Evolutionary conservation across 139 green algal genomes (phyloP).

Genomic region (Nannochloris sp.): DNA sequence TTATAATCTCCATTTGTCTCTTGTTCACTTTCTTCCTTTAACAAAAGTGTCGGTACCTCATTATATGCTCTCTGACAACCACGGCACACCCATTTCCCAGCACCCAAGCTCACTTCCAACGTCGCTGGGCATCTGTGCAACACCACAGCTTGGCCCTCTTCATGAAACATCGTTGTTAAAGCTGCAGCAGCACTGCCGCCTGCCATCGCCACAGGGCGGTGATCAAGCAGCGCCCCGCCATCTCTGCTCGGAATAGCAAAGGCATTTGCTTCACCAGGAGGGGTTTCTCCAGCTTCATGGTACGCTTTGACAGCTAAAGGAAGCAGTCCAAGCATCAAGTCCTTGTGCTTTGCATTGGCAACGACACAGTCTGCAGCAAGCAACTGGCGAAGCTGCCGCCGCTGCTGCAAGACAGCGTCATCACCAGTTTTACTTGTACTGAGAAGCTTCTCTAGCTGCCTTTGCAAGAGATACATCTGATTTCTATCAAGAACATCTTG

Average conservation of each 20-base stretch:
- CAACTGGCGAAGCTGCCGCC: constrained; percentile 2
- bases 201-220: neutral
- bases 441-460: neutral
- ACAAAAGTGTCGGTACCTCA: neutral
- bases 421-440: neutral
- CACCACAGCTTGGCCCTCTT: neutral
- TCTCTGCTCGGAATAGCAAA: constrained; percentile 6
- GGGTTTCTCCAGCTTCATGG: neutral
- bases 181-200: neutral
- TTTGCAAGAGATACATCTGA: constrained; percentile 23
- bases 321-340: constrained; percentile 3
- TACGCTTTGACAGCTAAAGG: neutral
- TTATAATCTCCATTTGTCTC: no score
- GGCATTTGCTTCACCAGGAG: neutral
- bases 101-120: constrained; percentile 1
- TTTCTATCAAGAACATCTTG: constrained; percentile 4
- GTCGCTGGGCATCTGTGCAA: constrained; percentile 17
- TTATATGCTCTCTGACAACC: constrained; percentile 5
- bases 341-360: neutral
- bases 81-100: constrained; percentile 14
- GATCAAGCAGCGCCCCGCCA: neutral
- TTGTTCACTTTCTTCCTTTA: neutral
- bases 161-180: neutral
- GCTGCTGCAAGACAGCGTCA: neutral
- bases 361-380: constrained; percentile 24